Conservation (phyloP, 257 asterid genomes). For the Ilex asprella region DNA sequence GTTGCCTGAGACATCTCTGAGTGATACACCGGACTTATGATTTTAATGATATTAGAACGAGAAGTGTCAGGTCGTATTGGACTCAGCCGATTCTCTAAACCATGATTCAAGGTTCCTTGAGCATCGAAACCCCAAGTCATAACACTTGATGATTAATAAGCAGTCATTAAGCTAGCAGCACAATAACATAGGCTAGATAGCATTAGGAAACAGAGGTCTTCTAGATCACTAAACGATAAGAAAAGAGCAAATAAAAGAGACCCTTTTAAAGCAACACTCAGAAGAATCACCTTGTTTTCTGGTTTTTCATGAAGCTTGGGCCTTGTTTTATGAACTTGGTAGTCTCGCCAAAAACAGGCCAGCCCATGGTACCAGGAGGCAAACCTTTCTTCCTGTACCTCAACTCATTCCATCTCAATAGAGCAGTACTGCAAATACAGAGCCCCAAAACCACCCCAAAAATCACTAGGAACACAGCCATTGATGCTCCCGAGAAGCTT, state of each 20-base stretch:
- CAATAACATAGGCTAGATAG: no score
- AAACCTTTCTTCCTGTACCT: conserved; percentile 35
- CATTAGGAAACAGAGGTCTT: no score
- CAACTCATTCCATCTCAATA: conserved; percentile 55
- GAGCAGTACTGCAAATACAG: conserved; percentile 9
- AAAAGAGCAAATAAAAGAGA: neutral
- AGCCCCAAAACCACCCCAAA: conserved; percentile 12
- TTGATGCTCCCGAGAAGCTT: conserved; percentile 21
- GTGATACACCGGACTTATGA: no score
- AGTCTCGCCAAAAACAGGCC: conserved; percentile 80
- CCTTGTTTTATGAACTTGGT: conserved; percentile 48
- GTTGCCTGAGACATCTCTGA: no score
- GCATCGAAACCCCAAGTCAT: no score
- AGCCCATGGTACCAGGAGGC: conserved; percentile 86
- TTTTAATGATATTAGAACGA: no score
- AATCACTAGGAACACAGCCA: conserved; percentile 35
- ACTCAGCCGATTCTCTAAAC: no score
- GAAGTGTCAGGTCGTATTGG: no score
- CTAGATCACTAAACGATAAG: neutral
- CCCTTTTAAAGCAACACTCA: neutral
- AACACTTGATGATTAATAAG: no score
- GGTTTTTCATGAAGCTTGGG: conserved; percentile 54
- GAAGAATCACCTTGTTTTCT: conserved; percentile 38
- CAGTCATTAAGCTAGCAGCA: no score
- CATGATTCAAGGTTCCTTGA: no score